Evolutionary conservation across 2,329 filamentous ascomycete species (phyloP).

Genomic region (Ceratocystis cacaofunesta): DNA sequence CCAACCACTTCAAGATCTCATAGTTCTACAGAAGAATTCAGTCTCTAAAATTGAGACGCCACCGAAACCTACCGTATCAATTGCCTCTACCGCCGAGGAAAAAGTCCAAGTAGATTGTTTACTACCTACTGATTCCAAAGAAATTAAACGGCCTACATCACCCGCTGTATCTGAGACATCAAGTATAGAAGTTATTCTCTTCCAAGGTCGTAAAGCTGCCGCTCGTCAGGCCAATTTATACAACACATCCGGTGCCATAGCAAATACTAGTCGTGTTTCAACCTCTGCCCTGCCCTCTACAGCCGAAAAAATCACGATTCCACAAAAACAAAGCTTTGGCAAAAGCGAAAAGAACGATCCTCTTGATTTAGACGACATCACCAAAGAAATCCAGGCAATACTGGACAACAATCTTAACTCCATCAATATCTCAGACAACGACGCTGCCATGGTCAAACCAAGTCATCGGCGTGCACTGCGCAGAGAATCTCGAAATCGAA

Average conservation of each 20-base stretch:
- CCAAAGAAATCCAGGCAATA: constrained; percentile 4
- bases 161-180: constrained; percentile 5
- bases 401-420: neutral
- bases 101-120: neutral
- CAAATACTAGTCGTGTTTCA: neutral
- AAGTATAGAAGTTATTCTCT: constrained; percentile 52
- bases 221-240: neutral
- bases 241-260: neutral
- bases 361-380: neutral
- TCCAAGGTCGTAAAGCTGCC: constrained; percentile 38
- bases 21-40: neutral
- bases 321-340: neutral
- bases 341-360: neutral
- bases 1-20: constrained; percentile 32
- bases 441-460: constrained; percentile 11
- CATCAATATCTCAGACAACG: neutral
- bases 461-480: constrained; percentile 11
- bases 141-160: neutral
- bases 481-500: constrained; percentile 18
- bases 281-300: neutral
- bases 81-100: neutral
- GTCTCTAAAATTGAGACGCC: neutral
- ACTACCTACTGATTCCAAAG: constrained; percentile 2
- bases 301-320: neutral
- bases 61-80: neutral